Evolutionary conservation across 1,139 yeast species (phyloP).

Genomic region (Yamadazyma atlantica): DNA sequence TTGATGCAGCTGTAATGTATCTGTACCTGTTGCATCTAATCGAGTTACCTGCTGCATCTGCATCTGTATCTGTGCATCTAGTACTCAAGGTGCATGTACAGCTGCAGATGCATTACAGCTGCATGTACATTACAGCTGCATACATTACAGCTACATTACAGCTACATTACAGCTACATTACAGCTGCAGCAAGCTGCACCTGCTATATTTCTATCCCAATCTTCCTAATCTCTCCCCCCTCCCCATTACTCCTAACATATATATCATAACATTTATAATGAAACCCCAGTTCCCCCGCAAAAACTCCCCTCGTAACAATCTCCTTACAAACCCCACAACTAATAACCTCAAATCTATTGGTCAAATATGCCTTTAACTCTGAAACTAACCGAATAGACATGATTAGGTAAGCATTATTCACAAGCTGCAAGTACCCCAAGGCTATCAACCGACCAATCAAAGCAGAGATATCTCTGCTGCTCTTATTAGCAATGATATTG

Average conservation of each 20-base stretch:
- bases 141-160: too few species aligned
- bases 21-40: too few species aligned
- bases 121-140: too few species aligned
- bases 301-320: constrained; percentile 54
- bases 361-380: constrained; percentile 47
- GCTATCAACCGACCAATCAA: constrained; percentile 43
- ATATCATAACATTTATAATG: constrained; percentile 52
- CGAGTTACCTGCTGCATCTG: too few species aligned
- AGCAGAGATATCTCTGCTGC: constrained; percentile 31
- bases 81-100: too few species aligned
- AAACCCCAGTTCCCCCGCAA: constrained; percentile 40
- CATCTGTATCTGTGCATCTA: too few species aligned
- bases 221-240: constrained; percentile 3
- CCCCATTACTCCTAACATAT: constrained; percentile 21
- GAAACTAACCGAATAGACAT: constrained; percentile 43
- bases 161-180: too few species aligned
- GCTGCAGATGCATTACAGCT: too few species aligned
- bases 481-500: constrained; percentile 10
- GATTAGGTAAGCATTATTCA: constrained; percentile 25
- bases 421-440: constrained; percentile 52
- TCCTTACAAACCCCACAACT: constrained; percentile 56
- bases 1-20: too few species aligned
- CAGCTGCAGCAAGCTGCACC: too few species aligned
- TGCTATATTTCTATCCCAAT: constrained; percentile 7
- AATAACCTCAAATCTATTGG: constrained; percentile 40